phyloP scores from a whole-genome alignment of 169 alveolate species.

The Amoebophrya sp. region DNA sequence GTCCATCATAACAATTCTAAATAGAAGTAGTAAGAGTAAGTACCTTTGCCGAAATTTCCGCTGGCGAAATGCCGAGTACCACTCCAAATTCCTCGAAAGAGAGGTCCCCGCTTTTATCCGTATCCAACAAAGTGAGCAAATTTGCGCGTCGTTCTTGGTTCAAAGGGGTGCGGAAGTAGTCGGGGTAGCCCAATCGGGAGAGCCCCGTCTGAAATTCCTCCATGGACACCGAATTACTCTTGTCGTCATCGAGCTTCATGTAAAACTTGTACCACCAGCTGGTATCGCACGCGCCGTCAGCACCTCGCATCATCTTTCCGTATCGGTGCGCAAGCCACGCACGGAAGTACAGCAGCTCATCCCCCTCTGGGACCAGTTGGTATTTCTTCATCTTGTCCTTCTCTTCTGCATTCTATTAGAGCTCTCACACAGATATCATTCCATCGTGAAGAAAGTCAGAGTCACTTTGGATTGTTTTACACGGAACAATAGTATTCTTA shows the following conservation, averaged over 20 bases:
- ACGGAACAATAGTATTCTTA: too few relatives aligned
- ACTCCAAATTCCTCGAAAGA: background rate
- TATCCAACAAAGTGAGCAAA: background rate
- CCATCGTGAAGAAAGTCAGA: too few relatives aligned
- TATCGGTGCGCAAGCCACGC: background rate
- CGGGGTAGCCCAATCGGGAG: background rate
- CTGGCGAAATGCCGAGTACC: background rate
- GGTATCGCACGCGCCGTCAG: background rate
- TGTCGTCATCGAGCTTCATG: background rate
- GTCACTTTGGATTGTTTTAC: too few relatives aligned
- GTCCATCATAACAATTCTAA: too few relatives aligned
- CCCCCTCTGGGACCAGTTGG: background rate
- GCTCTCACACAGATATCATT: too few relatives aligned
- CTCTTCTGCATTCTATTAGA: too few relatives aligned
- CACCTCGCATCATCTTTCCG: background rate
- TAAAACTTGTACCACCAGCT: slow-evolving; percentile 5
- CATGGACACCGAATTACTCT: background rate
- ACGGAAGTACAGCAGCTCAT: slow-evolving; percentile 12
- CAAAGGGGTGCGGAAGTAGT: background rate
- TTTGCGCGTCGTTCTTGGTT: background rate
- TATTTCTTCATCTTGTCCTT: background rate
- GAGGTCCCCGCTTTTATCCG: background rate
- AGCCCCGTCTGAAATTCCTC: background rate
- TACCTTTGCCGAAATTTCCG: background rate
- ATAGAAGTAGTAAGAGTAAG: too few relatives aligned